Base-by-base conservation (phyloP, 352 stramenopile genomes). In the Bremia lactucae region DNA sequence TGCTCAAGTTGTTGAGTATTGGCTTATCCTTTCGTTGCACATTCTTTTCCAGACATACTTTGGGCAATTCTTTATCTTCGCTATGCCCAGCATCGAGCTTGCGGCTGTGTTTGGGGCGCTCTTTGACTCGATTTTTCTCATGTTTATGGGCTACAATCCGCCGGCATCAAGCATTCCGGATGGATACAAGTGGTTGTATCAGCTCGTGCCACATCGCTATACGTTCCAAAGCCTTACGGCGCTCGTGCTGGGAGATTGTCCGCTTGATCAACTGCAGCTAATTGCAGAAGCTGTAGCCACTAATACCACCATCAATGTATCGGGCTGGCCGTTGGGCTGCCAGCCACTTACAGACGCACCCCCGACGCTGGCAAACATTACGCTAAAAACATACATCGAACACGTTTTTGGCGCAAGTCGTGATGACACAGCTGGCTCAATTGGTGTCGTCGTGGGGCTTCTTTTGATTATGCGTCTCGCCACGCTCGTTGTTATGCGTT, bases 31-130 rank as follows among this genome's bases (percentile, higher is more conserved):
- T 36, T 49, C 46, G 2, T 21, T 72, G 11, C 59, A 65, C 42
- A 65, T 73, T 21, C 24, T 70, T 31, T 63, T 76, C 43, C 62
- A 63, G 49, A 59, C 62, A 3, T 76, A 61, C 49, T 53, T 76
- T 10, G 68, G 68, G n/a, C 64, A 76, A 46, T 66, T 88, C 46
- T 73, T 94, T 31, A 74, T 80, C 39, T 68, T 76, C 24, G 43
- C 55, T 9, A 58, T 79, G 38, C 64, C 72, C 11, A 72, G 19
- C 22, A 55, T 74, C 29, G 50, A 77, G 36, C 46, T 75, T 9
- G 72, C 72, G 6, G 61, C 59, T 18, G 56, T 72, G 3, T 56
- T 56, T 35, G 64, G 60, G 1, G 54, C 64, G 6, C 52, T 76
- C 15, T 54, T 74, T 11, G 60, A 74, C 53, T 66, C 64, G 13